phyloP scores from a whole-genome alignment of 2,329 filamentous ascomycete species.

The Apiospora arundinis region DNA sequence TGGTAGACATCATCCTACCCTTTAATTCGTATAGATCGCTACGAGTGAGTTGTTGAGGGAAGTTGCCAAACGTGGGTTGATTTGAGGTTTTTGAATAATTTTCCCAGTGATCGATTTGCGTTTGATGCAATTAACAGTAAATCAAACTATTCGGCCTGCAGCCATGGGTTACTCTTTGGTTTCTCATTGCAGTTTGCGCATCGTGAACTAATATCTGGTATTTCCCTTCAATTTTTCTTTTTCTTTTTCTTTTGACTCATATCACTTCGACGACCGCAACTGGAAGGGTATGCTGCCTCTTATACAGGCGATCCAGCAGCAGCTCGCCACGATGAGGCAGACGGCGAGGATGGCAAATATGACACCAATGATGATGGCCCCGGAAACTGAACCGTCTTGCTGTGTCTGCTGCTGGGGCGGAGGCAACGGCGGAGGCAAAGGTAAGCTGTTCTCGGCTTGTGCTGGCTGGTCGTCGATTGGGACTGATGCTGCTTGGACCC shows the following conservation, averaged over 20 bases:
- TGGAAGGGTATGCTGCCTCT: not conserved
- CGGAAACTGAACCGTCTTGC: not conserved
- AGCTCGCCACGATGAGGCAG: not conserved
- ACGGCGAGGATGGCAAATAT: not conserved
- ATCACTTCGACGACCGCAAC: not conserved
- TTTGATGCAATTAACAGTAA: no score
- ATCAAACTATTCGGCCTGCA: no score
- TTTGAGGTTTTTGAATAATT: no score
- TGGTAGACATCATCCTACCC: no score
- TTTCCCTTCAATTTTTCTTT: not conserved
- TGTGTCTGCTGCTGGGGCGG: not conserved
- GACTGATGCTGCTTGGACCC: not conserved
- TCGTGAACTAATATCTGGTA: not conserved
- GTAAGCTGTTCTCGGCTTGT: not conserved
- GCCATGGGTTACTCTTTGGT: no score
- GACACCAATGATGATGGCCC: not conserved
- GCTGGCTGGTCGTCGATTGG: not conserved
- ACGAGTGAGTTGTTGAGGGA: no score
- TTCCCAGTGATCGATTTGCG: no score
- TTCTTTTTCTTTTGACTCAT: not conserved
- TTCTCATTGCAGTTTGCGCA: not conserved
- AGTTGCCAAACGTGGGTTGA: no score
- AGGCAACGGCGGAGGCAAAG: not conserved
- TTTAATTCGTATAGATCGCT: no score
- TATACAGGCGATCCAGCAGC: not conserved